phyloP scores from a whole-genome alignment of 257 asterid species.

The Lavandula angustifolia region DNA sequence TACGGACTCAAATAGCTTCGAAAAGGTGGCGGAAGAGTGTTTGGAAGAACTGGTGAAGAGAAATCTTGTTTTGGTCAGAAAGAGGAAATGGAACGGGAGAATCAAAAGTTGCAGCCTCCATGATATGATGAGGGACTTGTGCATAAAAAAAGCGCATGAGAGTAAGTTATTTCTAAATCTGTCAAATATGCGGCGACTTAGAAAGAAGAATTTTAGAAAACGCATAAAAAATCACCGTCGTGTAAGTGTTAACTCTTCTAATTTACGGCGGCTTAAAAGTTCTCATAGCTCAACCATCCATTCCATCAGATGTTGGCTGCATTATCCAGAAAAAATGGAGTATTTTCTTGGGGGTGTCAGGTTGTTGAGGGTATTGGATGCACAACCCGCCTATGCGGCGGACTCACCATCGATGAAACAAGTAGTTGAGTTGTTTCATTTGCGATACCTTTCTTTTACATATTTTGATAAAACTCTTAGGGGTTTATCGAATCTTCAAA shows the following conservation, averaged over 20 bases:
- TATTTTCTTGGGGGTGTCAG: too few species aligned
- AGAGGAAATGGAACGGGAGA: slow-evolving; percentile 13
- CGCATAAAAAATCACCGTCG: background rate
- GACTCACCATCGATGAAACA: too few species aligned
- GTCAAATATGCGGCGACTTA: too few species aligned
- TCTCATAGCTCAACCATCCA: background rate
- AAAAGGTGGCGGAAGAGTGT: slow-evolving; percentile 7
- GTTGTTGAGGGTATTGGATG: too few species aligned
- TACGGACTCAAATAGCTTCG: slow-evolving; percentile 19
- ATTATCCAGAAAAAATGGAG: background rate
- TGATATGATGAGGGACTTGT: slow-evolving; percentile 28
- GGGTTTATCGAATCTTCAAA: too few species aligned
- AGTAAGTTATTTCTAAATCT: background rate
- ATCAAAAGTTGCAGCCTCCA: slow-evolving; percentile 27
- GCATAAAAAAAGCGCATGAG: slow-evolving; percentile 21
- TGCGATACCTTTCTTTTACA: too few species aligned
- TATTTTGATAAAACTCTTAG: too few species aligned
- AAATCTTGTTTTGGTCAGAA: slow-evolving; percentile 28
- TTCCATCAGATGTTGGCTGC: slow-evolving; percentile 8
- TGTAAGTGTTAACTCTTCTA: background rate
- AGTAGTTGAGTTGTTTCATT: too few species aligned
- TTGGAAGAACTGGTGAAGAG: slow-evolving; percentile 30
- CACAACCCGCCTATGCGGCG: too few species aligned
- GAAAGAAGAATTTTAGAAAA: too few species aligned
- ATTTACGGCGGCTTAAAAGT: background rate